Conservation (phyloP, 2,329 filamentous ascomycete genomes). For the Rutstroemia sp. region DNA sequence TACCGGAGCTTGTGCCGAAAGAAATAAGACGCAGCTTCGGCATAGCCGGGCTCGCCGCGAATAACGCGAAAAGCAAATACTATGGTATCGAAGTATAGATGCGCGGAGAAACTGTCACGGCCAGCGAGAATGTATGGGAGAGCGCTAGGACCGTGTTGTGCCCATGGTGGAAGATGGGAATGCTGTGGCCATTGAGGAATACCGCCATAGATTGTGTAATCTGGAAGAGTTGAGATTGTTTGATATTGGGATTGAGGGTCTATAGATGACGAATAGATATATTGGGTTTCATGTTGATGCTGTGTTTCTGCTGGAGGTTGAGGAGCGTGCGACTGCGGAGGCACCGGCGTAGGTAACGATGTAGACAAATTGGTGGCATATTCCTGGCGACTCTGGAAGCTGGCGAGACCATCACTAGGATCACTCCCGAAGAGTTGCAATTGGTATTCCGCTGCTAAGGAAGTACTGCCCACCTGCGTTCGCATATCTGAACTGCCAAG, state of each 20-base stretch:
- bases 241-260: neutral
- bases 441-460: too few relatives aligned
- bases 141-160: neutral
- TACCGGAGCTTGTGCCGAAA: slow-evolving; percentile 13
- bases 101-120: slow-evolving; percentile 13
- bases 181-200: neutral
- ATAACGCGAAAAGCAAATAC: slow-evolving; percentile 6
- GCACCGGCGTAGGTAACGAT: too few relatives aligned
- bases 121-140: slow-evolving; percentile 17
- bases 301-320: too few relatives aligned
- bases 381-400: too few relatives aligned
- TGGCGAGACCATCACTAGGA: too few relatives aligned
- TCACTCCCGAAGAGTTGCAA: too few relatives aligned
- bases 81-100: slow-evolving; percentile 16
- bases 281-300: too few relatives aligned
- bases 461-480: too few relatives aligned
- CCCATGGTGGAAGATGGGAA: neutral
- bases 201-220: neutral
- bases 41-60: slow-evolving; percentile 1
- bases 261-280: too few relatives aligned
- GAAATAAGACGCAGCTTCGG: slow-evolving; percentile 3
- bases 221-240: neutral
- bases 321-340: too few relatives aligned
- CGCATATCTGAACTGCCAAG: too few relatives aligned
- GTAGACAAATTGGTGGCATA: too few relatives aligned